phyloP scores from a whole-genome alignment of 2,329 filamentous ascomycete genomes.

The Leptosphaerulina australis region DNA sequence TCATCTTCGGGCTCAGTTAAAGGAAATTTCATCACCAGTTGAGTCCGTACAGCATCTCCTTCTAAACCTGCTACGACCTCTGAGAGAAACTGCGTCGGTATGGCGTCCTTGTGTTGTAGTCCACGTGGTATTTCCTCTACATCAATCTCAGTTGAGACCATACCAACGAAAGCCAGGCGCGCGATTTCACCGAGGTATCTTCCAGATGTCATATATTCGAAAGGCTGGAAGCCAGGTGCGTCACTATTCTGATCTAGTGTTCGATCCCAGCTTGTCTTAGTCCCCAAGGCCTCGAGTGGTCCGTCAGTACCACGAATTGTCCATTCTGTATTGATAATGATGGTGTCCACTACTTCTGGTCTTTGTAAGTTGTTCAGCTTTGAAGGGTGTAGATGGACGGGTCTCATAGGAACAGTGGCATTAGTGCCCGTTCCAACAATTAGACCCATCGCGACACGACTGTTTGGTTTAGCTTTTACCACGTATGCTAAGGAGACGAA shows the following conservation, averaged over 20 bases:
- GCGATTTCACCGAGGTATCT: slow-evolving; percentile 79
- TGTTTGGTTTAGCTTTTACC: slow-evolving; percentile 64
- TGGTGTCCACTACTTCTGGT: slow-evolving; percentile 59
- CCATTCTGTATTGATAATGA: slow-evolving; percentile 85
- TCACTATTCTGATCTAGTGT: slow-evolving; percentile 70
- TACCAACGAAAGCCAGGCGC: slow-evolving; percentile 71
- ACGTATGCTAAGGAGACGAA: slow-evolving; percentile 78
- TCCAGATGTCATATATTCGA: slow-evolving; percentile 84
- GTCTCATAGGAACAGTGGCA: slow-evolving; percentile 74
- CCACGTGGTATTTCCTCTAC: slow-evolving; percentile 57
- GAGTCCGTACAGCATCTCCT: slow-evolving; percentile 42
- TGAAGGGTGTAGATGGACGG: slow-evolving; percentile 65
- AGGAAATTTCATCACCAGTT: slow-evolving; percentile 62
- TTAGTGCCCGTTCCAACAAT: slow-evolving; percentile 85
- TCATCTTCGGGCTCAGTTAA: slow-evolving; percentile 41
- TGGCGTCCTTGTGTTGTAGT: slow-evolving; percentile 64
- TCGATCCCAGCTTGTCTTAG: slow-evolving; percentile 74
- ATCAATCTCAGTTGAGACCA: slow-evolving; percentile 45
- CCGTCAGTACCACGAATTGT: slow-evolving; percentile 76
- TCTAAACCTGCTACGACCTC: slow-evolving; percentile 62
- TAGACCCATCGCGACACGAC: slow-evolving; percentile 75
- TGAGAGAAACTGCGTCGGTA: slow-evolving; percentile 76
- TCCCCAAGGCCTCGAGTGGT: slow-evolving; percentile 65
- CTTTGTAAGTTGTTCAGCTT: slow-evolving; percentile 59
- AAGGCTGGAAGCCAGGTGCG: slow-evolving; percentile 76